These are phyloP conservation scores for Ophiostoma montium DNA, from an alignment of 2,329 filamentous ascomycete genomes.

Conservation along the genomic window DNA sequence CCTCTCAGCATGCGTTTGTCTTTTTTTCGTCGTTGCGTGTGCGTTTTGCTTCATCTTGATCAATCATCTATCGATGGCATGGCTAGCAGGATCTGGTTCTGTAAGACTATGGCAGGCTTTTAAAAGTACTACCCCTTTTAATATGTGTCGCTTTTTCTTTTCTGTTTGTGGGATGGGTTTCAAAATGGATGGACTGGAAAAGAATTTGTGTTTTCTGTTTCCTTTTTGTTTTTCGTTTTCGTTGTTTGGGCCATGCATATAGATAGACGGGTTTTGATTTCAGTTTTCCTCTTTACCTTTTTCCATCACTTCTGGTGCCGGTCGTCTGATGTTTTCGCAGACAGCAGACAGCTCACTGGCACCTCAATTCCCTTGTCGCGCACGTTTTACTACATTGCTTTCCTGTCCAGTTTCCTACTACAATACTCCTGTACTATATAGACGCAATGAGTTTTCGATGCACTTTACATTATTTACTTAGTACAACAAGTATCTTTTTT, in stretches of 20 bases:
- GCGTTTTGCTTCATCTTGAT: background rate
- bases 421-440: conserved; percentile 4
- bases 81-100: background rate
- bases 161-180: background rate
- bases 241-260: conserved; percentile 8
- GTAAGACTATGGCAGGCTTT: background rate
- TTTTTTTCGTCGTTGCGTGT: background rate
- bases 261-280: conserved; percentile 8
- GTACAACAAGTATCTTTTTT: too few species aligned
- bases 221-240: background rate
- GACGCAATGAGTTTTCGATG: background rate
- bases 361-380: background rate
- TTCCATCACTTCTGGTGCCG: background rate
- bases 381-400: background rate
- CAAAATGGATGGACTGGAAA: conserved; percentile 3
- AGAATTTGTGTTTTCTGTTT: background rate
- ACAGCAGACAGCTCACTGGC: background rate
- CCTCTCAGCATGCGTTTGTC: background rate
- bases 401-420: background rate
- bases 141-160: background rate
- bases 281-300: too few species aligned
- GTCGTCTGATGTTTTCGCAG: background rate
- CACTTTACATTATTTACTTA: too few species aligned
- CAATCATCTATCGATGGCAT: conserved; percentile 3
- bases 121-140: background rate